Evolutionary conservation across 2,329 filamentous ascomycete genomes (phyloP).

Genomic region (Ophiostoma montium): DNA sequence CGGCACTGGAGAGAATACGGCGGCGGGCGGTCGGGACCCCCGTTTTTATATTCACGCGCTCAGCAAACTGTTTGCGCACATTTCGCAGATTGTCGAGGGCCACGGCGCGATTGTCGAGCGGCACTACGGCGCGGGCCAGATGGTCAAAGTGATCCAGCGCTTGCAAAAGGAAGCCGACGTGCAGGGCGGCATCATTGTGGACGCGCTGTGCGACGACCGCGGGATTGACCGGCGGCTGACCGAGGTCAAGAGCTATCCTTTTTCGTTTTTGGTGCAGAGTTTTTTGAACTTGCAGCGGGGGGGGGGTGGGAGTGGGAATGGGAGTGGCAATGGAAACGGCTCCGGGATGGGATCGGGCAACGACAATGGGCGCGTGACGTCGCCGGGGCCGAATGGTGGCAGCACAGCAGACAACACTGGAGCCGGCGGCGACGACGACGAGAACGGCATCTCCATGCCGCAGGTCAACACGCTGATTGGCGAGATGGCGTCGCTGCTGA

Average conservation of each 20-base stretch:
- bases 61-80: conserved; percentile 90
- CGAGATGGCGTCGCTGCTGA: conserved; percentile 84
- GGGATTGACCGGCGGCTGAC: conserved; percentile 73
- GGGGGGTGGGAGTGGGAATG: background rate
- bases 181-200: conserved; percentile 87
- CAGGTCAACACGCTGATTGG: conserved; percentile 78
- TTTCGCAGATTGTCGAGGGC: conserved; percentile 88
- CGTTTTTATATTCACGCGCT: conserved; percentile 87
- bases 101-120: conserved; percentile 84
- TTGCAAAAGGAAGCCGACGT: conserved; percentile 91
- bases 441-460: conserved; percentile 92
- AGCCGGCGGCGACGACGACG: conserved; percentile 61
- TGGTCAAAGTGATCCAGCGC: conserved; percentile 86
- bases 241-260: conserved; percentile 94
- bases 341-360: no score
- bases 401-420: conserved; percentile 19
- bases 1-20: background rate
- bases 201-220: conserved; percentile 89
- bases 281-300: conserved; percentile 37
- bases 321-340: no score
- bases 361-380: conserved; percentile 52
- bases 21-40: no score
- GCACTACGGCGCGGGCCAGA: conserved; percentile 85
- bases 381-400: conserved; percentile 48
- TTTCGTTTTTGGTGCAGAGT: conserved; percentile 92